Evolutionary conservation across 495 filamentous ascomycete genomes (phyloP).

Genomic region (Penicillium diatomitis): DNA sequence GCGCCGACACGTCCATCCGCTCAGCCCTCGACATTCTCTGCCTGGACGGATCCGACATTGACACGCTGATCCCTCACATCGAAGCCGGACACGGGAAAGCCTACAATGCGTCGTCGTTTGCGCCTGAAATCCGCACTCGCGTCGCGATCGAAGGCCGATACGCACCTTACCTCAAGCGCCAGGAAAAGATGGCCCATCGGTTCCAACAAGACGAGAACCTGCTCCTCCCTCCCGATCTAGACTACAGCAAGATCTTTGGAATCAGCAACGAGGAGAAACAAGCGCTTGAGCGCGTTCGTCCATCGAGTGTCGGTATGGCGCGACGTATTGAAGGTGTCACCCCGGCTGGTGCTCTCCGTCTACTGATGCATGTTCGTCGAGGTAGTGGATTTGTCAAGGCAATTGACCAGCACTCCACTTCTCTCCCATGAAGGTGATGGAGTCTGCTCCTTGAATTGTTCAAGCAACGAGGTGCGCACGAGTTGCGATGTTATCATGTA

Average conservation of each 20-base stretch:
- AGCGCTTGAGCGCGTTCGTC: conserved; percentile 57
- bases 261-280: conserved; percentile 70
- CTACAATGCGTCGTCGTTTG: conserved; percentile 40
- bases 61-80: conserved; percentile 43
- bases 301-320: conserved; percentile 83
- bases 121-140: conserved; percentile 49
- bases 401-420: conserved; percentile 3
- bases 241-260: conserved; percentile 63
- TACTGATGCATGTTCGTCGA: conserved; percentile 36
- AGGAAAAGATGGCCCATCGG: conserved; percentile 51
- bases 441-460: conserved; percentile 9
- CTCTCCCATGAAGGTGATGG: conserved; percentile 9
- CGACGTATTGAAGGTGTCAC: conserved; percentile 74
- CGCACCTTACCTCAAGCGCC: conserved; percentile 69
- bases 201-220: conserved; percentile 72
- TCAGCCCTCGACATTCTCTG: conserved; percentile 71
- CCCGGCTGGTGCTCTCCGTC: conserved; percentile 36
- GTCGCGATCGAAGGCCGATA: conserved; percentile 76
- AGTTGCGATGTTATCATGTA: too few species aligned
- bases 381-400: conserved; percentile 12
- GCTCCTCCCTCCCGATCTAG: conserved; percentile 61
- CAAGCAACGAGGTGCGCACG: too few species aligned
- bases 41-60: conserved; percentile 45
- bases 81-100: conserved; percentile 29
- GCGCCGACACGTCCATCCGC: conserved; percentile 48